These are phyloP conservation scores for Entrophospora sp. DNA, from an alignment of 192 early-diverging fungal genomes.

Conservation along the genomic window DNA sequence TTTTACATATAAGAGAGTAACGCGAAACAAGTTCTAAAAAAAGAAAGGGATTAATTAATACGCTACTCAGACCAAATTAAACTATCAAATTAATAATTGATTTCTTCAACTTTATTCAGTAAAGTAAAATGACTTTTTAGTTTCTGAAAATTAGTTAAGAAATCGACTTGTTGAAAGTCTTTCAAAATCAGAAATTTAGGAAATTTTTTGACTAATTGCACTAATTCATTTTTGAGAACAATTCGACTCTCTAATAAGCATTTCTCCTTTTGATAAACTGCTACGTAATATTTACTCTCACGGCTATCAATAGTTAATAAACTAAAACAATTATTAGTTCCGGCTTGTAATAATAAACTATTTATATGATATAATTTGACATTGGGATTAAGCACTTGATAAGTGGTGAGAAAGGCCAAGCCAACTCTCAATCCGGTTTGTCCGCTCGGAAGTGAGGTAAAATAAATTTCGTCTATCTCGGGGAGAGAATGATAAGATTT, in stretches of 20 bases:
- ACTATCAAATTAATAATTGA: slow-evolving; percentile 1
- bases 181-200: not conserved
- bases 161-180: not conserved
- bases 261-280: slow-evolving; percentile 1
- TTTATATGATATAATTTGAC: slow-evolving; percentile 5
- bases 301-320: slow-evolving; percentile 8
- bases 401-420: not conserved
- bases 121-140: not conserved
- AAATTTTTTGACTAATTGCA: not conserved
- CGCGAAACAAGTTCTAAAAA: too few relatives aligned
- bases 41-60: too few relatives aligned
- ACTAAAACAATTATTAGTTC: not conserved
- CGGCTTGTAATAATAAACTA: slow-evolving; percentile 6
- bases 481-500: not conserved
- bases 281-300: not conserved
- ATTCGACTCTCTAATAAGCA: not conserved
- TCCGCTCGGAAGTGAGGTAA: not conserved
- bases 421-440: not conserved
- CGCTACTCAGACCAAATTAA: too few relatives aligned
- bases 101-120: slow-evolving; percentile 1
- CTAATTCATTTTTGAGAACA: not conserved
- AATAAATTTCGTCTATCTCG: not conserved
- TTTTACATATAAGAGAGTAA: too few relatives aligned
- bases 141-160: slow-evolving; percentile 6
- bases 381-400: not conserved